Evolutionary conservation across 352 stramenopile species (phyloP).

Genomic region (Pythium coloratum): DNA sequence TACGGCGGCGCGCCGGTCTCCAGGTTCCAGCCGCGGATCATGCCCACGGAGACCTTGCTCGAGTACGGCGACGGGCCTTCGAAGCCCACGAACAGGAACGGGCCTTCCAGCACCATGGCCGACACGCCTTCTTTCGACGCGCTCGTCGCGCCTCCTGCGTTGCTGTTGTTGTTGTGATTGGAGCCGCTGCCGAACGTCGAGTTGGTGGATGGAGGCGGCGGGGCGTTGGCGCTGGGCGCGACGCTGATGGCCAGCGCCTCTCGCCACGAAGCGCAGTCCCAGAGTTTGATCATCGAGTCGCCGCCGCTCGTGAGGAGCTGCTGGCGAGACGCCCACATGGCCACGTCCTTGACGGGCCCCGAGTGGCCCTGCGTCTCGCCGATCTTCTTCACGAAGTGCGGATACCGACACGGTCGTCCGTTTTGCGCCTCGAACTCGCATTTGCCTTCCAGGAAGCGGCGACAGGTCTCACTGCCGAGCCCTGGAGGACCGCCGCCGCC

Average conservation of each 20-base stretch:
- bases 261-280: constrained; percentile 80
- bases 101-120: constrained; percentile 66
- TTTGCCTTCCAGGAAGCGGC: constrained; percentile 65
- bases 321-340: constrained; percentile 68
- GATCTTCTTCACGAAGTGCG: constrained; percentile 85
- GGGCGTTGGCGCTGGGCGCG: constrained; percentile 27
- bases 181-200: constrained; percentile 16
- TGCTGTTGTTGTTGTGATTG: constrained; percentile 19
- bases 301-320: constrained; percentile 76
- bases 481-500: constrained; percentile 30
- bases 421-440: constrained; percentile 52
- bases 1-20: constrained; percentile 69
- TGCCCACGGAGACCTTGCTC: constrained; percentile 58
- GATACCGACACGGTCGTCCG: constrained; percentile 67
- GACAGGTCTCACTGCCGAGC: constrained; percentile 68
- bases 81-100: constrained; percentile 83
- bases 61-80: constrained; percentile 64
- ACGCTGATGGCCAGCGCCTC: constrained; percentile 78
- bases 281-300: constrained; percentile 80
- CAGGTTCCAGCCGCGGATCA: constrained; percentile 82
- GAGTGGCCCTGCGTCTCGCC: constrained; percentile 75
- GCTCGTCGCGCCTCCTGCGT: constrained; percentile 14
- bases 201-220: not conserved
- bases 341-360: constrained; percentile 74
- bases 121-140: constrained; percentile 52